A percentile compares a stretch with the other conserved stretches of the same genome.
These are phyloP conservation scores for Fraxinus dipetala DNA, from an alignment of 305 asterid genomes.

Conservation along the genomic window DNA sequence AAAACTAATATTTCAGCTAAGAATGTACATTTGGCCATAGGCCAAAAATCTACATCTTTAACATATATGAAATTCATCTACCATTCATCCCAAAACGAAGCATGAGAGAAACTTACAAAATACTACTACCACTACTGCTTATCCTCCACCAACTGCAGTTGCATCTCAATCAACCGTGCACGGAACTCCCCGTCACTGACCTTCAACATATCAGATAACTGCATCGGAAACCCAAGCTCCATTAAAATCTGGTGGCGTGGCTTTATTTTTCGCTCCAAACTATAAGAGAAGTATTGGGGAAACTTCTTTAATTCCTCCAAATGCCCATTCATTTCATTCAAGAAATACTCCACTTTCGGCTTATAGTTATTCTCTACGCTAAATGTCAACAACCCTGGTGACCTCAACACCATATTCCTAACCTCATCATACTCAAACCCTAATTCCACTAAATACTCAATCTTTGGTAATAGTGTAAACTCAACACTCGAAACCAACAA, in stretches of 20 bases:
- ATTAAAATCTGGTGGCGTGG: slow-evolving; percentile 56
- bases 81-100: neutral
- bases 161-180: slow-evolving; percentile 55
- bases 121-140: slow-evolving; percentile 19
- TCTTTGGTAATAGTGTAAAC: slow-evolving; percentile 56
- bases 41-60: slow-evolving; percentile 10
- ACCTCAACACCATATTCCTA: slow-evolving; percentile 65
- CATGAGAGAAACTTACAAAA: slow-evolving; percentile 22
- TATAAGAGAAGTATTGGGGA: slow-evolving; percentile 78
- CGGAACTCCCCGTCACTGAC: slow-evolving; percentile 71
- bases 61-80: neutral
- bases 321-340: slow-evolving; percentile 65
- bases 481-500: slow-evolving; percentile 65
- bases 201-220: slow-evolving; percentile 72
- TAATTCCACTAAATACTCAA: slow-evolving; percentile 51
- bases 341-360: slow-evolving; percentile 67
- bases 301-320: slow-evolving; percentile 69
- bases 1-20: slow-evolving; percentile 2
- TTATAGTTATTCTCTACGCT: slow-evolving; percentile 72
- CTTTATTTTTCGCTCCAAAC: slow-evolving; percentile 76
- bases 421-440: slow-evolving; percentile 59
- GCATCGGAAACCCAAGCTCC: slow-evolving; percentile 47
- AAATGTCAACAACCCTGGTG: slow-evolving; percentile 78
- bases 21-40: slow-evolving; percentile 10
- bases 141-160: slow-evolving; percentile 38